Conservation (phyloP, 2,329 filamentous ascomycete genomes). For the Aciculosporium take region DNA sequence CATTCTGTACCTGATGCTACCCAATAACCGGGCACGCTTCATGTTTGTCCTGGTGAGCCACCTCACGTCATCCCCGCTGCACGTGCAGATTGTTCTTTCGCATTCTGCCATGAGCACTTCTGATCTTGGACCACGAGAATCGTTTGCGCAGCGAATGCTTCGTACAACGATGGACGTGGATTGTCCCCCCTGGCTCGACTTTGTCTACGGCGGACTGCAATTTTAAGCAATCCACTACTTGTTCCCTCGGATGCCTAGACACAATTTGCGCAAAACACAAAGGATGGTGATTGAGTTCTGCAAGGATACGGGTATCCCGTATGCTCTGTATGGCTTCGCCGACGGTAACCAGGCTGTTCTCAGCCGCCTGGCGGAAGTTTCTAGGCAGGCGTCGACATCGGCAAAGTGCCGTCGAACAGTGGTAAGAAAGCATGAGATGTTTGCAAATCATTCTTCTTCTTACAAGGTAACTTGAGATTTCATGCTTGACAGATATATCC, state of each 20-base stretch:
- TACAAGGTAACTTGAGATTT: too few species aligned
- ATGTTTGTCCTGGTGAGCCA: slow-evolving; percentile 69
- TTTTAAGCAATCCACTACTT: slow-evolving; percentile 60
- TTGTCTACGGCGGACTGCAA: slow-evolving; percentile 56
- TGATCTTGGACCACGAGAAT: slow-evolving; percentile 70
- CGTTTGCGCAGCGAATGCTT: slow-evolving; percentile 80
- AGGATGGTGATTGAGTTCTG: slow-evolving; percentile 48
- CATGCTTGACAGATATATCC: too few species aligned
- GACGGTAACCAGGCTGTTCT: slow-evolving; percentile 74
- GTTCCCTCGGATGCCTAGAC: slow-evolving; percentile 52
- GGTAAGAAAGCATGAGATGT: too few species aligned
- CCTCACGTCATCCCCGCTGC: slow-evolving; percentile 64
- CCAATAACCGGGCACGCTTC: slow-evolving; percentile 53
- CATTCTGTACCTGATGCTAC: slow-evolving; percentile 60
- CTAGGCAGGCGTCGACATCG: slow-evolving; percentile 63
- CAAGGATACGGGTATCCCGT: slow-evolving; percentile 59
- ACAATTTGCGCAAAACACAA: slow-evolving; percentile 50
- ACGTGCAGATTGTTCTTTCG: slow-evolving; percentile 80
- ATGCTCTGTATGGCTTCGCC: slow-evolving; percentile 73
- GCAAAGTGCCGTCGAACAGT: slow-evolving; percentile 48
- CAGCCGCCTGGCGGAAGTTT: slow-evolving; percentile 60
- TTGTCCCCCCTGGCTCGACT: slow-evolving; percentile 58
- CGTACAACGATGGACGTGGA: slow-evolving; percentile 82
- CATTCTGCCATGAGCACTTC: slow-evolving; percentile 91
- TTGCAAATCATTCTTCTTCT: too few species aligned